A percentile compares a stretch with the other conserved stretches of the same genome.
Evolutionary conservation across 129 eudicot genomes (phyloP).

Genomic region (Dittrichia graveolens): DNA sequence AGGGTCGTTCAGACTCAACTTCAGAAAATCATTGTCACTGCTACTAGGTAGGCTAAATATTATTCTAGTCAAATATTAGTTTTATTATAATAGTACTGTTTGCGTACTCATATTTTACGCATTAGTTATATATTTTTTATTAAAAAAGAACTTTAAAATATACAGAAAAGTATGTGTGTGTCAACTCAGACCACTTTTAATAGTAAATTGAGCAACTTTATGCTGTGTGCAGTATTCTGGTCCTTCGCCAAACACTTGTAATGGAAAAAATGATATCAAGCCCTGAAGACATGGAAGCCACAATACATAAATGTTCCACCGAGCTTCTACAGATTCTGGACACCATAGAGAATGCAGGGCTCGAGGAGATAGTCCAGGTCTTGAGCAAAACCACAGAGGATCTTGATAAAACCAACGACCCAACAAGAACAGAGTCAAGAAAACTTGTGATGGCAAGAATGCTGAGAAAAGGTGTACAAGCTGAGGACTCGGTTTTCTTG

Average conservation of each 20-base stretch:
- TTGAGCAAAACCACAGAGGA: conserved; percentile 42
- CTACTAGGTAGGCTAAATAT: conserved; percentile 62
- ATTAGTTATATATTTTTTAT: no score
- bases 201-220: background rate
- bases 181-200: no score
- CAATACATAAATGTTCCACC: conserved; percentile 45
- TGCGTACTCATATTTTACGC: no score
- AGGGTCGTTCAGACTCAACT: conserved; percentile 73
- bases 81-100: no score
- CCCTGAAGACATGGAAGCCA: conserved; percentile 57
- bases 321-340: conserved; percentile 63
- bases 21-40: conserved; percentile 84
- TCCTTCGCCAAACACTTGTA: conserved; percentile 73
- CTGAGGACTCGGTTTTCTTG: conserved; percentile 65
- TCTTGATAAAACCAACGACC: conserved; percentile 31
- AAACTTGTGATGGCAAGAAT: conserved; percentile 64
- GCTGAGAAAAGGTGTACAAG: conserved; percentile 76
- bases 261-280: conserved; percentile 55
- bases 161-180: no score
- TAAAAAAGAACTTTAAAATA: no score
- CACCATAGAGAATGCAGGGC: conserved; percentile 59
- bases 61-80: background rate
- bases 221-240: conserved; percentile 62
- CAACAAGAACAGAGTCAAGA: conserved; percentile 39
- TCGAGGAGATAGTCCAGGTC: conserved; percentile 58